phyloP scores from a whole-genome alignment of 345 rosid genomes.

The Pistacia integerrima region DNA sequence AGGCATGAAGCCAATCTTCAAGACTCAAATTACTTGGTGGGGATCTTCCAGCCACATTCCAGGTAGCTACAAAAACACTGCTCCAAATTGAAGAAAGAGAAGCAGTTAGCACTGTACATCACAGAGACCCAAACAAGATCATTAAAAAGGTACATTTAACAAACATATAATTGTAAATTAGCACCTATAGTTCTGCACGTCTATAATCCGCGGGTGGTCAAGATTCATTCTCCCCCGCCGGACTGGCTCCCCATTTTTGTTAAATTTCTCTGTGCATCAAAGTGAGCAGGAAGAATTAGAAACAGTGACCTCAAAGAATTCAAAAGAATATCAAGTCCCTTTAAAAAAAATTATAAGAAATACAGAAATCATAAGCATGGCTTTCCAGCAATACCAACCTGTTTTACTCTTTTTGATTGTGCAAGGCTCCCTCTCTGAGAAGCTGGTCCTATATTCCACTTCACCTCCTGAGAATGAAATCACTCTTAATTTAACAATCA shows the following conservation, averaged over 20 bases:
- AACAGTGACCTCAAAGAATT: conserved; percentile 6
- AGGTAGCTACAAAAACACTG: conserved; percentile 90
- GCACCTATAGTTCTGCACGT: conserved; percentile 94
- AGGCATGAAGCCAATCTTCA: conserved; percentile 92
- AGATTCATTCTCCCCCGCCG: conserved; percentile 84
- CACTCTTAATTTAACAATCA: conserved; percentile 6
- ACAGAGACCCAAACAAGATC: neutral
- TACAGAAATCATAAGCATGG: no score
- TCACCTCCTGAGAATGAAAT: conserved; percentile 51
- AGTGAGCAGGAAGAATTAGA: neutral
- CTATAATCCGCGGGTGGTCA: conserved; percentile 90
- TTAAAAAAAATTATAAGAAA: conserved; percentile 2
- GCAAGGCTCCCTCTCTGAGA: conserved; percentile 79
- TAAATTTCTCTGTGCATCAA: conserved; percentile 67
- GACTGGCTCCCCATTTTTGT: conserved; percentile 64
- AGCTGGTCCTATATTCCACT: conserved; percentile 69
- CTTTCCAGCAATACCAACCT: conserved; percentile 42
- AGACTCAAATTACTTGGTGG: conserved; percentile 83
- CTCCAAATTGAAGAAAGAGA: conserved; percentile 27
- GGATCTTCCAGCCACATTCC: conserved; percentile 98
- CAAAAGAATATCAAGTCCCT: conserved; percentile 4
- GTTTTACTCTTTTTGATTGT: conserved; percentile 85
- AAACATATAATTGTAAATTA: neutral
- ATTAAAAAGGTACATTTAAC: neutral
- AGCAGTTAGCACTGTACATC: conserved; percentile 11